Conservation (phyloP, 75 land plant species). For the Isoetes taiwanensis region DNA sequence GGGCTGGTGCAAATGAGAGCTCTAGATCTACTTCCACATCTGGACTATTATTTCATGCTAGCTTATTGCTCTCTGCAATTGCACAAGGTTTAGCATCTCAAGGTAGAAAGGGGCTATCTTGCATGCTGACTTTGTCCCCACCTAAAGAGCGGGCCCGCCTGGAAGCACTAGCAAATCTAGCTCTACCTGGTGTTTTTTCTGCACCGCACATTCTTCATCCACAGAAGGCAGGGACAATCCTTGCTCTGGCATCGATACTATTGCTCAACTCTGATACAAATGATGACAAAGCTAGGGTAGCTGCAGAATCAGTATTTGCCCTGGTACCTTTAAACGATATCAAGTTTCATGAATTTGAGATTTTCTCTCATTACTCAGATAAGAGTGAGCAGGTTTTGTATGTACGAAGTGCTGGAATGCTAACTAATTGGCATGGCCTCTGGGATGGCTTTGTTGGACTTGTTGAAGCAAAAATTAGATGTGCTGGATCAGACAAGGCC, state of each 20-base stretch:
- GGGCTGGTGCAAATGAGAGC: constrained; percentile 12
- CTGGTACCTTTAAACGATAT: constrained; percentile 57
- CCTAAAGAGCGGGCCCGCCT: constrained; percentile 70
- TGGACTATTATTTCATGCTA: constrained; percentile 39
- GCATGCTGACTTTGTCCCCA: constrained; percentile 55
- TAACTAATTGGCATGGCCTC: constrained; percentile 61
- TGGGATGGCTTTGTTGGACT: constrained; percentile 87
- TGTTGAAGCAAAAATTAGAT: constrained; percentile 54
- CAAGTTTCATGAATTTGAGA: too few species aligned
- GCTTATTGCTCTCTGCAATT: constrained; percentile 53
- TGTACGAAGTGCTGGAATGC: constrained; percentile 17
- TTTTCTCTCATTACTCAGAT: too few species aligned
- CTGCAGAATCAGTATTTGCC: constrained; percentile 49
- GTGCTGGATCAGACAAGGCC: constrained; percentile 79
- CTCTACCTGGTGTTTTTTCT: constrained; percentile 33
- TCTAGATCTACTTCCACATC: constrained; percentile 31
- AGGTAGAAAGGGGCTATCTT: constrained; percentile 50
- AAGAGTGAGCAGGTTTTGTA: constrained; percentile 18
- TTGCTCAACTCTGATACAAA: constrained; percentile 42
- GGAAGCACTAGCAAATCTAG: constrained; percentile 47
- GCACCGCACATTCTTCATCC: constrained; percentile 29
- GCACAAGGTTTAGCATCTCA: constrained; percentile 45
- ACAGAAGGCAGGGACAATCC: constrained; percentile 52
- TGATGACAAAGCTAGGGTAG: constrained; percentile 23
- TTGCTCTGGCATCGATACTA: constrained; percentile 80